phyloP scores from a whole-genome alignment of 2,329 filamentous ascomycete species.

The Fusarium brachygibbosum region DNA sequence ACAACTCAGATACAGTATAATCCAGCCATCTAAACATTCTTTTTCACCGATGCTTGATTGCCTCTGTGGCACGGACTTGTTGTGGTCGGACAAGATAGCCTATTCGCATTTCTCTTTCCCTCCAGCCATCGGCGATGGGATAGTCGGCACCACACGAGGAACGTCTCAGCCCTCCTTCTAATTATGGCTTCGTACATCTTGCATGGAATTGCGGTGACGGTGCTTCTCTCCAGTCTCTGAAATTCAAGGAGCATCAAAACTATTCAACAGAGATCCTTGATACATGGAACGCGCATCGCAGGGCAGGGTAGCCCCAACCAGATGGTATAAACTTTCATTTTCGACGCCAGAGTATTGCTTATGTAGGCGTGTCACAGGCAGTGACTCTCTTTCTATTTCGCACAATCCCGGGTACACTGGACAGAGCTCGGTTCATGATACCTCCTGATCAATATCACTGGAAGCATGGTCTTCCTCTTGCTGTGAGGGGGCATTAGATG shows the following conservation, averaged over 20 bases:
- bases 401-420: slow-evolving; percentile 18
- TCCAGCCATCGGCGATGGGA: slow-evolving; percentile 2
- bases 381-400: slow-evolving; percentile 10
- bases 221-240: slow-evolving; percentile 3
- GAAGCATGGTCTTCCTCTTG: not conserved
- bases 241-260: slow-evolving; percentile 17
- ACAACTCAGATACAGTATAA: not conserved
- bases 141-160: not conserved
- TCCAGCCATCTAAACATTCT: slow-evolving; percentile 4
- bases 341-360: not conserved
- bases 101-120: slow-evolving; percentile 4
- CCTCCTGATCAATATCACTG: not conserved
- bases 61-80: slow-evolving; percentile 8
- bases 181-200: slow-evolving; percentile 1
- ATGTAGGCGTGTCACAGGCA: not conserved
- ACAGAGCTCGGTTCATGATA: not conserved
- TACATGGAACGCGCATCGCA: not conserved
- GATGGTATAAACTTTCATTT: not conserved
- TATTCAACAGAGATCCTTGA: slow-evolving; percentile 16
- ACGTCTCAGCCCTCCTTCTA: not conserved
- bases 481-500: not conserved
- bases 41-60: slow-evolving; percentile 7
- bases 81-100: slow-evolving; percentile 11
- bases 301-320: not conserved
- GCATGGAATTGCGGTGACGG: slow-evolving; percentile 24